Base-by-base conservation (phyloP, 2,329 filamentous ascomycete genomes). In the Chaetoscypha palmicola region DNA sequence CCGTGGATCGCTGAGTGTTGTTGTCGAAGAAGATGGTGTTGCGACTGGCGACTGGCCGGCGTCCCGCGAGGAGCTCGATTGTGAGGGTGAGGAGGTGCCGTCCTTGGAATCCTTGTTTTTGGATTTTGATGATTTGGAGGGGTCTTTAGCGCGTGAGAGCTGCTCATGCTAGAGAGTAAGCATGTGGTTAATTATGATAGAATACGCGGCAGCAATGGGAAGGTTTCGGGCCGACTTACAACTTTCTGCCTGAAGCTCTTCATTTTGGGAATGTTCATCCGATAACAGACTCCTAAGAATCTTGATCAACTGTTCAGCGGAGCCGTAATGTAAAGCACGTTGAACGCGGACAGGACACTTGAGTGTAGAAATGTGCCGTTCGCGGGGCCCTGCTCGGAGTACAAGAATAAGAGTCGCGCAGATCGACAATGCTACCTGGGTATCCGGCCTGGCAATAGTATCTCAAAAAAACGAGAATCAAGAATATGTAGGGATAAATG, bases 181-280 rank as follows among this genome's bases (percentile, higher is more conserved):
- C 64, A 54, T 51, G 34, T 52, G 47, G 38, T 51, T 47, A 37
- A 41, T n/a, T 37, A 22, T 30, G 17, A 41, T 35, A 24, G 21
- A 23, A 16, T 22, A 41, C 23, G 38, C 36, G 41, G 23, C 17
- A 11, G 26, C 24, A 17, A 33, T 33, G 33, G 16, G 21, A 21
- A 12, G 10, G 32, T 37, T 12, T 36, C 30, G 53, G 35, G 57
- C 56, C 54, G 56, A 52, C 86, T 76, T 80, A 95, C 89, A 76
- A 96, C 89, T 84, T 86, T 87, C 76, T 94, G 88, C 71, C 89
- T 86, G 70, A 97, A 94, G 67, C 88, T 86, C 74, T 95, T 96
- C 91, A 97, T 96, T 69, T 76, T 85, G 68, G 24, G 12, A 12
- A 28, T 28, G 7, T 28, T 12, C 38, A 45, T 23, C n/a, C n/a